Evolutionary conservation across 2,329 filamentous ascomycete genomes (phyloP).

Genomic region (Cladosporium sp.): DNA sequence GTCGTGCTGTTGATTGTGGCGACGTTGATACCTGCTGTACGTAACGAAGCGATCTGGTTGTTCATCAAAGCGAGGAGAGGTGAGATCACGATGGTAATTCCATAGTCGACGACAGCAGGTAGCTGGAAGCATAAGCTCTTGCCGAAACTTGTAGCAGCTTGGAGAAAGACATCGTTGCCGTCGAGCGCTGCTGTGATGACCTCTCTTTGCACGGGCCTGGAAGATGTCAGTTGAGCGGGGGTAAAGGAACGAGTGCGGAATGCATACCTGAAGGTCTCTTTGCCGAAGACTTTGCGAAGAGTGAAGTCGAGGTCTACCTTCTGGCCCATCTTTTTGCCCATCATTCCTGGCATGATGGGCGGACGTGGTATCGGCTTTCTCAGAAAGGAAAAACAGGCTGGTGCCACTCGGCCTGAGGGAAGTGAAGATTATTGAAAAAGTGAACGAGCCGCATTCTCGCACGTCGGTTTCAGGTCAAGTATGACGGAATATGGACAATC

Average conservation of each 20-base stretch:
- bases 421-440: neutral
- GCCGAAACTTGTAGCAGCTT: constrained; percentile 86
- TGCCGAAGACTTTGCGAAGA: constrained; percentile 38
- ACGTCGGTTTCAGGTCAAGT: neutral
- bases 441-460: neutral
- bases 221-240: neutral
- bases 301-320: constrained; percentile 41
- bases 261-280: constrained; percentile 36
- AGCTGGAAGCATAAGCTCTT: constrained; percentile 94
- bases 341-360: constrained; percentile 30
- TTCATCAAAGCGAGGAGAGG: constrained; percentile 90
- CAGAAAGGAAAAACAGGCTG: neutral
- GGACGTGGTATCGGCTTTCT: neutral
- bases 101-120: constrained; percentile 81
- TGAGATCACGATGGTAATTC: constrained; percentile 88
- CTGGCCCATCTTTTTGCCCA: constrained; percentile 27
- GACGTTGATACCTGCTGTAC: constrained; percentile 72
- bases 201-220: constrained; percentile 78
- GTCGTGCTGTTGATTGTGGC: constrained; percentile 87
- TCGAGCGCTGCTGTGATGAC: constrained; percentile 80
- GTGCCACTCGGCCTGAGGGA: neutral
- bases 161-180: constrained; percentile 87
- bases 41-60: constrained; percentile 85
- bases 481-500: neutral
- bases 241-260: neutral